Percentiles rank a stretch among this genome's conserved stretches.
phyloP scores from a whole-genome alignment of 306 rosid genomes.

The Quercus gilva region DNA sequence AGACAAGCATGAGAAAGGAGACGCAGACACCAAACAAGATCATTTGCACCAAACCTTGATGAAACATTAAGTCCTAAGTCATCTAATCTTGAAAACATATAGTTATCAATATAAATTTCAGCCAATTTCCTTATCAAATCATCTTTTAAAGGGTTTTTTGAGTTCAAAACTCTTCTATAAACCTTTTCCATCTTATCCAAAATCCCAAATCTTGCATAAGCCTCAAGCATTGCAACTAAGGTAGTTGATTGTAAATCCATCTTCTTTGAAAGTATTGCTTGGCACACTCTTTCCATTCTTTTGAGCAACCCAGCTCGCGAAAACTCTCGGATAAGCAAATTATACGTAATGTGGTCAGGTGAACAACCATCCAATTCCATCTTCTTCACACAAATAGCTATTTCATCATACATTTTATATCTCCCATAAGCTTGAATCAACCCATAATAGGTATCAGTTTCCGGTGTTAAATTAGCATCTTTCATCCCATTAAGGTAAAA shows the following conservation, averaged over 20 bases:
- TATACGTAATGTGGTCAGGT: slow-evolving; percentile 60
- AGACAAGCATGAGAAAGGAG: slow-evolving; percentile 70
- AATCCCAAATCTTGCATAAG: slow-evolving; percentile 63
- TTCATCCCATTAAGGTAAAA: slow-evolving; percentile 54
- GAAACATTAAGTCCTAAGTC: slow-evolving; percentile 54
- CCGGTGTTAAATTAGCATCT: slow-evolving; percentile 36
- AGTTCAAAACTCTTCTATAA: slow-evolving; percentile 42
- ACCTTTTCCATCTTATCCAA: slow-evolving; percentile 67
- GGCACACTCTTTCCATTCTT: slow-evolving; percentile 54
- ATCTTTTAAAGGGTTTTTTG: slow-evolving; percentile 43
- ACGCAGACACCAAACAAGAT: slow-evolving; percentile 62
- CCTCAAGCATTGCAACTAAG: slow-evolving; percentile 63
- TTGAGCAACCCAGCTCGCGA: slow-evolving; percentile 58
- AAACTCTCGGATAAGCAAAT: slow-evolving; percentile 65
- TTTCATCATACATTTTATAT: slow-evolving; percentile 67
- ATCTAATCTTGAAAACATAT: slow-evolving; percentile 67
- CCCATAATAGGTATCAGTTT: slow-evolving; percentile 59
- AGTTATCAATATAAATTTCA: slow-evolving; percentile 51
- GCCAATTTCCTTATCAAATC: slow-evolving; percentile 64
- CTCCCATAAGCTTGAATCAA: slow-evolving; percentile 67
- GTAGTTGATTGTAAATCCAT: slow-evolving; percentile 60
- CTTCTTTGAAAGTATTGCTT: slow-evolving; percentile 54
- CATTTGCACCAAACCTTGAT: slow-evolving; percentile 35
- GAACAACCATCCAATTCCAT: slow-evolving; percentile 63
- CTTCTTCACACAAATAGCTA: slow-evolving; percentile 51